phyloP scores from a whole-genome alignment of 768 basidiomycete species.

The Cyclocybe aegerita region DNA sequence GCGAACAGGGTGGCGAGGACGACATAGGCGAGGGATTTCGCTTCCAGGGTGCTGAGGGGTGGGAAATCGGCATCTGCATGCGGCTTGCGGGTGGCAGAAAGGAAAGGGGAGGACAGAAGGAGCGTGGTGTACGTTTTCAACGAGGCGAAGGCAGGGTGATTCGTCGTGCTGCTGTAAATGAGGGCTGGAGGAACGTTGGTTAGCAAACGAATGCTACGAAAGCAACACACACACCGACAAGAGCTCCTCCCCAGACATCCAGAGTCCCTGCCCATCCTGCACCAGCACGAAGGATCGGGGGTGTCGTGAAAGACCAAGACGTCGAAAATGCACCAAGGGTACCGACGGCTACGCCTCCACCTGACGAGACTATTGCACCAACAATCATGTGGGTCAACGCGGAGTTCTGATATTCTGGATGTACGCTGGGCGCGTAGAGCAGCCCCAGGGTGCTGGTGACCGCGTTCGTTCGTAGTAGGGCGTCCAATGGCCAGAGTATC shows the following conservation, averaged over 20 bases:
- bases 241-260: slow-evolving; percentile 52
- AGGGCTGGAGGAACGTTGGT: slow-evolving; percentile 19
- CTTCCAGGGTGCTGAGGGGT: slow-evolving; percentile 25
- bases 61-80: slow-evolving; percentile 20
- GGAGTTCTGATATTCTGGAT: slow-evolving; percentile 35
- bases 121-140: slow-evolving; percentile 20
- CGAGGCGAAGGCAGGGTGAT: slow-evolving; percentile 28
- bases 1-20: slow-evolving; percentile 35
- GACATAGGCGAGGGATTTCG: slow-evolving; percentile 30
- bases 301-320: slow-evolving; percentile 45
- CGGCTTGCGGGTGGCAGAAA: slow-evolving; percentile 18
- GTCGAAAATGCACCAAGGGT: slow-evolving; percentile 43
- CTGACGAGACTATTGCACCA: slow-evolving; percentile 45
- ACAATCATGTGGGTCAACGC: slow-evolving; percentile 46
- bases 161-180: slow-evolving; percentile 28
- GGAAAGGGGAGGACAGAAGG: slow-evolving; percentile 15
- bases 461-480: slow-evolving; percentile 43
- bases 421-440: slow-evolving; percentile 30
- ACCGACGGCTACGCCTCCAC: slow-evolving; percentile 43
- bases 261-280: slow-evolving; percentile 39
- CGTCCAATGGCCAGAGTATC: slow-evolving; percentile 49
- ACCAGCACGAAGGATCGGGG: slow-evolving; percentile 41
- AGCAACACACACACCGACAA: slow-evolving; percentile 32
- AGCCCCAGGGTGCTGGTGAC: slow-evolving; percentile 35
- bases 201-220: not conserved